Conservation (phyloP, 306 rosid species). For the Astragalus membranaceus region DNA sequence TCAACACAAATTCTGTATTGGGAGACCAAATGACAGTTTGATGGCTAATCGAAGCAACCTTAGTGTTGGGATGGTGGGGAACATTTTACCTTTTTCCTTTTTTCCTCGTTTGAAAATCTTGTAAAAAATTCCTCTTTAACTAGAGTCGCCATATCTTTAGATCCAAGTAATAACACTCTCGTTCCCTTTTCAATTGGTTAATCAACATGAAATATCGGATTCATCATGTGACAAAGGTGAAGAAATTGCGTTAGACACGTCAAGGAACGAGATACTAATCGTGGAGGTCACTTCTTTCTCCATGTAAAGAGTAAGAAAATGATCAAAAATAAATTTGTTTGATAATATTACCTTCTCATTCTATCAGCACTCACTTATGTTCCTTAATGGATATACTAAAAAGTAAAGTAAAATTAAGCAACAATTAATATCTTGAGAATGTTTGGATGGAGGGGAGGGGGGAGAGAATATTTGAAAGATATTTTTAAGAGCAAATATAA, state of each 20-base stretch:
- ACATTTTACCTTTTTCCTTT: slow-evolving; percentile 36
- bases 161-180: slow-evolving; percentile 26
- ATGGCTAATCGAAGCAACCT: slow-evolving; percentile 39
- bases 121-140: slow-evolving; percentile 5
- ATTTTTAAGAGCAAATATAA: too few species aligned
- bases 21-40: slow-evolving; percentile 45
- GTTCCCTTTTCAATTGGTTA: slow-evolving; percentile 11
- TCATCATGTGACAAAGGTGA: background rate
- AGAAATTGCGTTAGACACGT: slow-evolving; percentile 26
- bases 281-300: background rate
- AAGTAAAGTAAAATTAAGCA: too few species aligned
- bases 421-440: too few species aligned
- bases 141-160: slow-evolving; percentile 36
- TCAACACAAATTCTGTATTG: slow-evolving; percentile 24
- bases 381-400: too few species aligned
- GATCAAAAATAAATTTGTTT: too few species aligned
- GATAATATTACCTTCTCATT: too few species aligned
- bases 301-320: too few species aligned
- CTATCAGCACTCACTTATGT: too few species aligned
- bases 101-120: slow-evolving; percentile 19
- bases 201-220: slow-evolving; percentile 3
- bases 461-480: too few species aligned
- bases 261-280: slow-evolving; percentile 11
- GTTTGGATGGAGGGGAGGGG: too few species aligned
- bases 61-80: slow-evolving; percentile 60